Conservation (phyloP, 495 filamentous ascomycete species). For the Geopyxis carbonaria region DNA sequence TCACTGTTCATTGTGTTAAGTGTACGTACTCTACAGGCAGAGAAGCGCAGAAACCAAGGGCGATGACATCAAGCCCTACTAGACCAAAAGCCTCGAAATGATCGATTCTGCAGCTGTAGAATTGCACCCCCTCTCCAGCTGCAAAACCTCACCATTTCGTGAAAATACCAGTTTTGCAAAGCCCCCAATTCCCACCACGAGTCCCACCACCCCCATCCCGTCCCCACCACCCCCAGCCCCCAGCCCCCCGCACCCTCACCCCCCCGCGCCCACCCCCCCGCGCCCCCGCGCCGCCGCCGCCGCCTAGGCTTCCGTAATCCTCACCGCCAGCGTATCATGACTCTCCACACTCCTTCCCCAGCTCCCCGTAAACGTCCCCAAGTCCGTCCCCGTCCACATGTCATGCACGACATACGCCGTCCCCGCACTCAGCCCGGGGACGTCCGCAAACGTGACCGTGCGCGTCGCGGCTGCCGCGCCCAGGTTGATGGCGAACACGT, state of each 20-base stretch:
- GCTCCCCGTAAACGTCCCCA: conserved; percentile 9
- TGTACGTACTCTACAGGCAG: too few species aligned
- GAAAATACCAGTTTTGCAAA: too few species aligned
- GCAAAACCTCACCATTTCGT: too few species aligned
- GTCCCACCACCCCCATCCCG: neutral
- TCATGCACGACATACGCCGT: conserved; percentile 6
- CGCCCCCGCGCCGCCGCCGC: neutral
- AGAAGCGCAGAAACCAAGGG: too few species aligned
- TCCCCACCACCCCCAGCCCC: neutral
- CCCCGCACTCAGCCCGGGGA: conserved; percentile 7
- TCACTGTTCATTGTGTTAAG: too few species aligned
- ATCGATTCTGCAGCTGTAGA: too few species aligned
- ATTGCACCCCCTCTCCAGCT: too few species aligned
- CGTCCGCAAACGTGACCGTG: conserved; percentile 5
- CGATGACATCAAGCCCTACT: too few species aligned
- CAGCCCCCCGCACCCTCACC: neutral
- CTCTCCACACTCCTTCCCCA: conserved; percentile 4
- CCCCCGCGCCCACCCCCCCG: neutral
- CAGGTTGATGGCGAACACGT: conserved; percentile 12
- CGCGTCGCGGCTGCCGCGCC: conserved; percentile 1
- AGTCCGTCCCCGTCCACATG: conserved; percentile 6
- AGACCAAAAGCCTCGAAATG: too few species aligned
- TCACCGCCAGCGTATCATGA: conserved; percentile 9
- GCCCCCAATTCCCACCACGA: neutral
- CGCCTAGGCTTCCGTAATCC: neutral